phyloP scores from a whole-genome alignment of 2,329 filamentous ascomycete genomes.

The Alternaria ethzedia region DNA sequence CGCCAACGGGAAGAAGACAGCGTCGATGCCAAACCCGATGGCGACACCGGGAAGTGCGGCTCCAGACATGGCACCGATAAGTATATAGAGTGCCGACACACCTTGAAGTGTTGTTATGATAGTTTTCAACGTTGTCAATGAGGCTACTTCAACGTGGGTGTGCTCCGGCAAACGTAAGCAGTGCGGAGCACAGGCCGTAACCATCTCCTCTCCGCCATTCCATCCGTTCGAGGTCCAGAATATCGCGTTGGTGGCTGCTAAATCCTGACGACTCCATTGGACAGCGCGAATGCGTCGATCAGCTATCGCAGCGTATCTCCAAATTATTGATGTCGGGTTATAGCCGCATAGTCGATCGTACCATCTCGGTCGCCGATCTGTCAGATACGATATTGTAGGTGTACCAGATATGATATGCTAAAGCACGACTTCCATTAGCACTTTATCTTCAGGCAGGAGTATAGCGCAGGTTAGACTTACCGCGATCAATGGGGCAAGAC shows the following conservation, averaged over 20 bases:
- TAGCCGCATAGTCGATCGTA: slow-evolving; percentile 38
- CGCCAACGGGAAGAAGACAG: slow-evolving; percentile 17
- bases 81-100: slow-evolving; percentile 13
- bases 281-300: slow-evolving; percentile 43
- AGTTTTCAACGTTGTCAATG: slow-evolving; percentile 20
- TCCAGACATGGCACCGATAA: background rate
- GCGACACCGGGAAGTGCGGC: background rate
- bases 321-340: slow-evolving; percentile 49
- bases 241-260: slow-evolving; percentile 43
- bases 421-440: background rate
- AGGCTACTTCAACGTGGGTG: slow-evolving; percentile 9
- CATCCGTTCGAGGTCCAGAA: slow-evolving; percentile 47
- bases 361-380: slow-evolving; percentile 29
- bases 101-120: slow-evolving; percentile 22
- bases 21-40: background rate
- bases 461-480: background rate
- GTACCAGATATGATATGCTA: slow-evolving; percentile 36
- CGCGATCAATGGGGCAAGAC: slow-evolving; percentile 41
- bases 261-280: slow-evolving; percentile 32
- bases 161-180: slow-evolving; percentile 5
- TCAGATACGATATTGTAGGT: slow-evolving; percentile 27
- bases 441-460: background rate
- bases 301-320: slow-evolving; percentile 46
- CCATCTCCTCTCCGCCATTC: slow-evolving; percentile 42
- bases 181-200: background rate